Conservation (phyloP, 331 rosid species). For the Quercus phellos region DNA sequence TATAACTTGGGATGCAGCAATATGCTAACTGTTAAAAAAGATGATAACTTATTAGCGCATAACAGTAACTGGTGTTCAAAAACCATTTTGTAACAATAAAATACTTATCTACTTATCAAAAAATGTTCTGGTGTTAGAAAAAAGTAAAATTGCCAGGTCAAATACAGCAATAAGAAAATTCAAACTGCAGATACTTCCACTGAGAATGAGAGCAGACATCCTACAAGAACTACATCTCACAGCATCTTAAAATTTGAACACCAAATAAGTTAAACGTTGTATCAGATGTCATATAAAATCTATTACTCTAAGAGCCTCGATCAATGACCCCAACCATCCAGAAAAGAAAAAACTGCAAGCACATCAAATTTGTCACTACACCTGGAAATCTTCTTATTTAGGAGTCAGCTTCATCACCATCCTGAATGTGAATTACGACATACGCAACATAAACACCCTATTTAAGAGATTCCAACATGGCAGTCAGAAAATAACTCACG, state of each 20-base stretch:
- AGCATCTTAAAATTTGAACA: slow-evolving; percentile 37
- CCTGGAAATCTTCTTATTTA: slow-evolving; percentile 54
- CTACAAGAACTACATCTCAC: slow-evolving; percentile 20
- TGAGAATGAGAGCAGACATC: slow-evolving; percentile 21
- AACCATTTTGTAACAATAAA: too few relatives aligned
- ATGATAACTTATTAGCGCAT: slow-evolving; percentile 16
- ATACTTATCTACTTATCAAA: too few relatives aligned
- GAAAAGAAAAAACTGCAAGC: slow-evolving; percentile 43
- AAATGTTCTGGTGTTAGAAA: not conserved
- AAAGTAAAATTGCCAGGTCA: slow-evolving; percentile 7
- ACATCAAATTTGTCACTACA: slow-evolving; percentile 62
- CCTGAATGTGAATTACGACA: slow-evolving; percentile 52
- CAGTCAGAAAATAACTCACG: slow-evolving; percentile 48
- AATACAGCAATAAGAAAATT: slow-evolving; percentile 15
- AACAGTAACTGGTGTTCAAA: not conserved
- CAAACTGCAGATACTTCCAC: slow-evolving; percentile 20
- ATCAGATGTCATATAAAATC: slow-evolving; percentile 35
- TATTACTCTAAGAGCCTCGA: slow-evolving; percentile 38
- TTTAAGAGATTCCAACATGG: slow-evolving; percentile 56
- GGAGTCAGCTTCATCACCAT: slow-evolving; percentile 68
- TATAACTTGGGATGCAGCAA: not conserved
- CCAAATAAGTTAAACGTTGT: slow-evolving; percentile 32
- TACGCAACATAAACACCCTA: slow-evolving; percentile 62
- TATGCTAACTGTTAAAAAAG: slow-evolving; percentile 11
- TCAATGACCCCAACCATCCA: slow-evolving; percentile 39